Conservation (phyloP, 2,329 filamentous ascomycete species). For the Cadophora luteo-olivacea region DNA sequence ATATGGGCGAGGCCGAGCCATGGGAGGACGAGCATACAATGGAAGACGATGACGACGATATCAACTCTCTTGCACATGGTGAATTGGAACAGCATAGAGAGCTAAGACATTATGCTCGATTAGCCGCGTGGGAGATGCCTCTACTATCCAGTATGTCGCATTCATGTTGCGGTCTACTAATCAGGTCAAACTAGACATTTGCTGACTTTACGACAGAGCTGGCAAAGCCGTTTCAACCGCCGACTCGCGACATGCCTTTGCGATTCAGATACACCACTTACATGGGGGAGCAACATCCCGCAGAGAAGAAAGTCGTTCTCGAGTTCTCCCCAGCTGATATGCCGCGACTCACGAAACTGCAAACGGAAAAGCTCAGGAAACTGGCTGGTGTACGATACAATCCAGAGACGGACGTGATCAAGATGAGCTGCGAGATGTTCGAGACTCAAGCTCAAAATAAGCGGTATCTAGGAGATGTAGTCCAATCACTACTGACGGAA, state of each 20-base stretch:
- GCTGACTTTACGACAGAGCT: constrained; percentile 63
- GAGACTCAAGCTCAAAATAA: constrained; percentile 95
- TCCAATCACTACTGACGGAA: constrained; percentile 74
- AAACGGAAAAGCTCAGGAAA: constrained; percentile 85
- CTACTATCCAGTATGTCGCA: constrained; percentile 78
- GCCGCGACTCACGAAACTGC: constrained; percentile 66
- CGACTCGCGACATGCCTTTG: constrained; percentile 71
- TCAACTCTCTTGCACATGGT: constrained; percentile 81
- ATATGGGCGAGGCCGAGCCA: constrained; percentile 42
- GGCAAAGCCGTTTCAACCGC: constrained; percentile 79
- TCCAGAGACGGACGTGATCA: constrained; percentile 78
- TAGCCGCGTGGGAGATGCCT: constrained; percentile 96
- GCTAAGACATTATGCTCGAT: constrained; percentile 83
- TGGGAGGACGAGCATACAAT: constrained; percentile 41
- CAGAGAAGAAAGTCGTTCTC: constrained; percentile 91
- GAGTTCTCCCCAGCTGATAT: constrained; percentile 83
- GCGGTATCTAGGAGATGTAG: constrained; percentile 83
- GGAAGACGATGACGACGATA: constrained; percentile 80
- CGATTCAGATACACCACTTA: constrained; percentile 98
- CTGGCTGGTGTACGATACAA: constrained; percentile 87
- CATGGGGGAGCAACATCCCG: constrained; percentile 91
- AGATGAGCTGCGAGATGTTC: constrained; percentile 90
- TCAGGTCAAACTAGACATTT: neutral
- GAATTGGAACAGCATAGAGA: constrained; percentile 91
- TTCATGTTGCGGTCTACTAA: neutral